A percentile compares a stretch with the other conserved stretches of the same genome.
These are phyloP conservation scores for Cucumis hystrix DNA, from an alignment of 306 rosid genomes.

Conservation along the genomic window DNA sequence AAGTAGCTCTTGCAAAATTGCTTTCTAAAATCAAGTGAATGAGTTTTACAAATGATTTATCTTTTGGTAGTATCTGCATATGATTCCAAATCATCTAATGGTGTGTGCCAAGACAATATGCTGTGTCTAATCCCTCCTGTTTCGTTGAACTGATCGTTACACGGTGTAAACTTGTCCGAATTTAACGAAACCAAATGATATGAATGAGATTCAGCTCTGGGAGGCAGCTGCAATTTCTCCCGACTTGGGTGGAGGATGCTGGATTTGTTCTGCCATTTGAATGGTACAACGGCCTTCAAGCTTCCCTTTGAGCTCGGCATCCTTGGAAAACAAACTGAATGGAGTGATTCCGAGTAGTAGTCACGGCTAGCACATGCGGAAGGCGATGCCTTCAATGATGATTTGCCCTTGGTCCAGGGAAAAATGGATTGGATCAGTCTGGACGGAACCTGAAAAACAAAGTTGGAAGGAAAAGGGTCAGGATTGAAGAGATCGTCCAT, in stretches of 20 bases:
- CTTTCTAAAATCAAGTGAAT: background rate
- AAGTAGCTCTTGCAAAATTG: background rate
- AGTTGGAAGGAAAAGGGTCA: background rate
- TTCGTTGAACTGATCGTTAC: constrained; percentile 31
- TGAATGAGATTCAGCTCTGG: constrained; percentile 15
- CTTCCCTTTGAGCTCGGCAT: constrained; percentile 22
- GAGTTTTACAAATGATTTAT: background rate
- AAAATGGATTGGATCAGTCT: constrained; percentile 43
- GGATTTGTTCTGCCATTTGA: constrained; percentile 20
- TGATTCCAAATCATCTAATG: constrained; percentile 27
- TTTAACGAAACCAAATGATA: constrained; percentile 10
- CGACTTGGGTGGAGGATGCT: constrained; percentile 20
- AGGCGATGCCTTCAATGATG: constrained; percentile 12
- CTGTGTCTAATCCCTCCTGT: constrained; percentile 32
- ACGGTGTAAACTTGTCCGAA: background rate
- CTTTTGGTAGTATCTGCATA: constrained; percentile 10
- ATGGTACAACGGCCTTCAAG: constrained; percentile 30
- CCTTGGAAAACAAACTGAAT: constrained; percentile 40
- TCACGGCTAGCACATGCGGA: background rate
- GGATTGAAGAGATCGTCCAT: background rate
- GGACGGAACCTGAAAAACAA: constrained; percentile 54
- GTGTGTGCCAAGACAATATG: constrained; percentile 61
- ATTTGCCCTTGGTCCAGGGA: constrained; percentile 39
- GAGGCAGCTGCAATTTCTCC: constrained; percentile 13
- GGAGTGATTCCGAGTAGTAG: constrained; percentile 9